Conservation (phyloP, 192 early-diverging fungal genomes). For the Coemansia sp. region DNA sequence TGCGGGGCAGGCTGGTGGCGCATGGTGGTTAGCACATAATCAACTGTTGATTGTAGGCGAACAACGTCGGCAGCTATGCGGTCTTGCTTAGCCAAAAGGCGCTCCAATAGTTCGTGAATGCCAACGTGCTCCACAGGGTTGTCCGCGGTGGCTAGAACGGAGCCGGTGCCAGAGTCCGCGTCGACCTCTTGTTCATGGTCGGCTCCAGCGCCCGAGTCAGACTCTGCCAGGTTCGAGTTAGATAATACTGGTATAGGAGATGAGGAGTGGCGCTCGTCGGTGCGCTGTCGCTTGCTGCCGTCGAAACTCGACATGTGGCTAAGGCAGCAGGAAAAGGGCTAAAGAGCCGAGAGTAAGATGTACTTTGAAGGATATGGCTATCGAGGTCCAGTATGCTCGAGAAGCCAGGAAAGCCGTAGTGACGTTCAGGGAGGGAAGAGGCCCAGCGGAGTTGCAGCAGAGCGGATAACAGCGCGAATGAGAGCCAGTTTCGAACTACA, state of each 20-base stretch:
- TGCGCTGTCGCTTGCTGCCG: constrained; percentile 51
- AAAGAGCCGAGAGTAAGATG: not conserved
- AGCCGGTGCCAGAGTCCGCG: not conserved
- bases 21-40: constrained; percentile 26
- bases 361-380: not conserved
- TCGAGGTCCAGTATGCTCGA: not conserved
- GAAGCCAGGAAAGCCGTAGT: not conserved
- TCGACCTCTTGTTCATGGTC: not conserved
- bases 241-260: not conserved
- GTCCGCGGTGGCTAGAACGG: not conserved
- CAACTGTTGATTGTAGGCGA: constrained; percentile 40
- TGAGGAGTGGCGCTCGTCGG: constrained; percentile 31
- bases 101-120: constrained; percentile 29
- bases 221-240: not conserved
- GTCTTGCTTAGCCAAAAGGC: constrained; percentile 41
- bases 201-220: not conserved
- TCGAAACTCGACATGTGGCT: constrained; percentile 42
- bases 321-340: not conserved
- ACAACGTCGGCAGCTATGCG: constrained; percentile 42
- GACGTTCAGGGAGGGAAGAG: not conserved
- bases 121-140: not conserved
- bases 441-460: not conserved
- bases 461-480: not conserved
- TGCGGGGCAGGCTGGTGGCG: constrained; percentile 15
- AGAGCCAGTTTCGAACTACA: not conserved